Percentiles rank a stretch among this genome's conserved stretches.
These are phyloP conservation scores for Rhizomucor pusillus DNA, from an alignment of 371 early-diverging fungal species.

Conservation along the genomic window DNA sequence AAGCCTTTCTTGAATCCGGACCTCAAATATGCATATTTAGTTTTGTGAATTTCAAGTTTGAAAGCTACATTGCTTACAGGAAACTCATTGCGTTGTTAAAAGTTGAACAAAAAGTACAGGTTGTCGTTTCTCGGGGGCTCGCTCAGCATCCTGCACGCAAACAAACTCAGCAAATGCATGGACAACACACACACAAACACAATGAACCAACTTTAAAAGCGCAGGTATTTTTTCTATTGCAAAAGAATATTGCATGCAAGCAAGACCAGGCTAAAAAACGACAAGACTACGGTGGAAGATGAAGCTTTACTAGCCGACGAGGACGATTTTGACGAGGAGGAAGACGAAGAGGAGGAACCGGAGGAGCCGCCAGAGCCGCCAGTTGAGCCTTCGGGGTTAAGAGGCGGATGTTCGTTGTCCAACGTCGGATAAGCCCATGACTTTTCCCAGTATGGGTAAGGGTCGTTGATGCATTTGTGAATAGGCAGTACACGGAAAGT, in stretches of 20 bases:
- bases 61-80: constrained; percentile 1
- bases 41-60: neutral
- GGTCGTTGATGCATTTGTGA: constrained; percentile 47
- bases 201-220: too few species aligned
- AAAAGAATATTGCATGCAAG: too few species aligned
- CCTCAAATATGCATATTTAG: constrained; percentile 35
- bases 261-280: too few species aligned
- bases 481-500: constrained; percentile 47
- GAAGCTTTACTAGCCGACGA: neutral
- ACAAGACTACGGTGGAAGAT: too few species aligned
- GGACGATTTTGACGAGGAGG: neutral
- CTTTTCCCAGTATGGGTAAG: constrained; percentile 50
- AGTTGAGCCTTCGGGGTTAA: constrained; percentile 1
- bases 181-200: too few species aligned
- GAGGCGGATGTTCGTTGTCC: constrained; percentile 13
- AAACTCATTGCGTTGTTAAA: constrained; percentile 7
- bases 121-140: too few species aligned
- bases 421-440: constrained; percentile 34
- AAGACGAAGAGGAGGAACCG: neutral
- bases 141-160: too few species aligned
- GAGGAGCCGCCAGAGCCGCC: neutral
- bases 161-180: too few species aligned
- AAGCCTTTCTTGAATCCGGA: constrained; percentile 84
- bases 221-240: too few species aligned
- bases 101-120: neutral